Evolutionary conservation across 495 filamentous ascomycete genomes (phyloP).

Genomic region (Jackrogersella multiformis): DNA sequence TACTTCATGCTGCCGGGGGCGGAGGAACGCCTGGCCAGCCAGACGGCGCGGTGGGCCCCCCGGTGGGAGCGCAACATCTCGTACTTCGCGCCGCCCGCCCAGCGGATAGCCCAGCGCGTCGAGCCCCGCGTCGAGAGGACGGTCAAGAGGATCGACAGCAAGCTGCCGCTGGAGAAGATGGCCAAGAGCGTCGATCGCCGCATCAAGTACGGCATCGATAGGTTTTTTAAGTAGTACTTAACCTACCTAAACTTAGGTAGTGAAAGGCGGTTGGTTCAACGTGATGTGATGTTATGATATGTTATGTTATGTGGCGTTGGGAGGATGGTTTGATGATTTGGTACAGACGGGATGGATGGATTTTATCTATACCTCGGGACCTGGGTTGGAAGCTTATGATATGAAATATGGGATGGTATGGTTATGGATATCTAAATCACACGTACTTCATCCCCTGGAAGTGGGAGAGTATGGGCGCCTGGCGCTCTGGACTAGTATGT

Average conservation of each 20-base stretch:
- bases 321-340: too few relatives aligned
- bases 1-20: conserved; percentile 59
- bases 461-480: conserved; percentile 19
- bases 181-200: conserved; percentile 52
- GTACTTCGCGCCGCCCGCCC: conserved; percentile 54
- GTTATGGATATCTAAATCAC: conserved; percentile 11
- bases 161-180: conserved; percentile 56
- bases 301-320: too few relatives aligned
- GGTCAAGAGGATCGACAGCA: conserved; percentile 52
- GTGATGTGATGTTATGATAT: background rate
- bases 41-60: conserved; percentile 59
- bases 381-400: background rate
- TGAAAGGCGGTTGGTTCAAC: background rate
- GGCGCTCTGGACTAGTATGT: conserved; percentile 22
- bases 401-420: conserved; percentile 4
- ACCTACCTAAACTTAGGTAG: too few relatives aligned
- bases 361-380: background rate
- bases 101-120: conserved; percentile 53
- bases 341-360: too few relatives aligned
- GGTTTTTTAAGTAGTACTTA: conserved; percentile 35
- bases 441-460: conserved; percentile 9
- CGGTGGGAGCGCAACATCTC: conserved; percentile 61
- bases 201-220: conserved; percentile 53
- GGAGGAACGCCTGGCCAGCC: conserved; percentile 52
- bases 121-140: conserved; percentile 53